Conservation (phyloP, 129 eudicot genomes). For the Deinandra increscens region DNA sequence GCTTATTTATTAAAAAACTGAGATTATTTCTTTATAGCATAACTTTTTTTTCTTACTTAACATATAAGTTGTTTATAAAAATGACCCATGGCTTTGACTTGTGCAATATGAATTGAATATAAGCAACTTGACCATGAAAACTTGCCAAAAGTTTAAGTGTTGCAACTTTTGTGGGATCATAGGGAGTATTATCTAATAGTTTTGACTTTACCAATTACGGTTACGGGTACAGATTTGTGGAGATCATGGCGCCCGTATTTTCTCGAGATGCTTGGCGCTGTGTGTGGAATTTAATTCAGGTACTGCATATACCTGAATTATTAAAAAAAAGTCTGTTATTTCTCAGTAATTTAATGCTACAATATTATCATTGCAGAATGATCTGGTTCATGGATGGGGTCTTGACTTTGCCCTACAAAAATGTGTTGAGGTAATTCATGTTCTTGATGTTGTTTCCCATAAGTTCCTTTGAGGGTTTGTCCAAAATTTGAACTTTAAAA, state of each 20-base stretch:
- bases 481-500: neutral
- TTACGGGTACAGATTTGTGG: slow-evolving; percentile 65
- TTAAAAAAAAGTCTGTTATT: neutral
- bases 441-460: neutral
- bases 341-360: neutral
- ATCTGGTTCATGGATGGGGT: slow-evolving; percentile 99
- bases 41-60: neutral
- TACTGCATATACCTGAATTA: slow-evolving; percentile 20
- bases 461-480: neutral
- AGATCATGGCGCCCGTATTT: slow-evolving; percentile 97
- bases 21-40: neutral
- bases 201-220: slow-evolving; percentile 14
- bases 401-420: slow-evolving; percentile 80
- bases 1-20: neutral
- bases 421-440: slow-evolving; percentile 67
- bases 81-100: slow-evolving; percentile 1
- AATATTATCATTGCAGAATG: slow-evolving; percentile 55
- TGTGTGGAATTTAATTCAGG: slow-evolving; percentile 95
- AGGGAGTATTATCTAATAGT: slow-evolving; percentile 1
- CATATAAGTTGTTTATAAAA: neutral
- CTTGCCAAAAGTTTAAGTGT: neutral
- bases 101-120: neutral
- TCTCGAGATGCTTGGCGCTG: slow-evolving; percentile 97
- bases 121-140: slow-evolving; percentile 12
- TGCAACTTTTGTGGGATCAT: neutral